These are phyloP conservation scores for Murraya paniculata DNA, from an alignment of 345 rosid species.

Conservation along the genomic window DNA sequence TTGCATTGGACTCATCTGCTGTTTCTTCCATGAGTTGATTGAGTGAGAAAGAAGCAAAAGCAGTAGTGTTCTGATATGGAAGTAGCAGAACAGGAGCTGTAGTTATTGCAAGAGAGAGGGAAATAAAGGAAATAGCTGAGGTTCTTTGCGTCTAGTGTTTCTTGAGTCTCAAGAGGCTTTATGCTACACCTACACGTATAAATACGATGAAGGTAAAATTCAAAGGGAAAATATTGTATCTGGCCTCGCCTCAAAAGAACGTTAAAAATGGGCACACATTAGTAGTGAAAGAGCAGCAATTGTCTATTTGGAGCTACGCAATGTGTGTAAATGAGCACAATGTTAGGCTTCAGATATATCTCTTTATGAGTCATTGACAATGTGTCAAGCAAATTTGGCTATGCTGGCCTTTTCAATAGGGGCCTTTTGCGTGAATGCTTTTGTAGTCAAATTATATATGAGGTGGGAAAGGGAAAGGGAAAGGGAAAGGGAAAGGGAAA, in stretches of 20 bases:
- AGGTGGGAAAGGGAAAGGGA: neutral
- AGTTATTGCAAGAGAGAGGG: conserved; percentile 30
- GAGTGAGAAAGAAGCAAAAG: conserved; percentile 12
- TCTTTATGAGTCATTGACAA: conserved; percentile 33
- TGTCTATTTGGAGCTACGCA: conserved; percentile 16
- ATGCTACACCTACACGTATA: neutral
- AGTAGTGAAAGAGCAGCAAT: conserved; percentile 4
- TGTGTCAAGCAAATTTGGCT: conserved; percentile 23
- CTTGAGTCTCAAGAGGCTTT: conserved; percentile 3
- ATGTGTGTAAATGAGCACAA: neutral
- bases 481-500: neutral
- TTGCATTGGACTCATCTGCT: conserved; percentile 41
- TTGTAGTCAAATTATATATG: conserved; percentile 6
- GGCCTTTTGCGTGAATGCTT: neutral
- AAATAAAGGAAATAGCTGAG: conserved; percentile 9
- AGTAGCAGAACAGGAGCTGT: conserved; percentile 16
- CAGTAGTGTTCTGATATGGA: conserved; percentile 15
- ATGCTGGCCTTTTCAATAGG: neutral
- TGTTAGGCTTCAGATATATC: neutral
- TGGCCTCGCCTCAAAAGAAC: conserved; percentile 30
- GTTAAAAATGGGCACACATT: neutral
- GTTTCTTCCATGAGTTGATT: conserved; percentile 59
- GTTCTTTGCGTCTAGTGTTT: conserved; percentile 26
- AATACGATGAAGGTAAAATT: conserved; percentile 16
- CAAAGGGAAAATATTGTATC: conserved; percentile 12